A percentile compares a stretch with the other conserved stretches of the same genome.
Conservation (phyloP, 176 grass and related monocot genomes). For the Rhynchospora tenuis region DNA sequence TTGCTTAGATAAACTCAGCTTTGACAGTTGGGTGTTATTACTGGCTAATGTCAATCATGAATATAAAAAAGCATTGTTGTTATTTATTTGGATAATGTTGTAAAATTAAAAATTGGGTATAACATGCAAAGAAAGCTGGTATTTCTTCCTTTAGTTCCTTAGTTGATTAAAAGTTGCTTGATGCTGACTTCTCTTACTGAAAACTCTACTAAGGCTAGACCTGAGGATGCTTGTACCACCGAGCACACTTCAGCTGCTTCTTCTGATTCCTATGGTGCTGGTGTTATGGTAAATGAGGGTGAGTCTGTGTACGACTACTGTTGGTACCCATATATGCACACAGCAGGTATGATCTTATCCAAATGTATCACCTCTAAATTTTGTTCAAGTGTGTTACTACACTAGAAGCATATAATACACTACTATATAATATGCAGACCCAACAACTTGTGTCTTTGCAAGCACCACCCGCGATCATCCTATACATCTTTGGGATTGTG, state of each 20-base stretch:
- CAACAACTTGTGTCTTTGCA: constrained; percentile 75
- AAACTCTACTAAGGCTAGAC: constrained; percentile 30
- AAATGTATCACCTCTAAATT: background rate
- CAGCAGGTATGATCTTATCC: constrained; percentile 46
- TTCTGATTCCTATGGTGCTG: constrained; percentile 73
- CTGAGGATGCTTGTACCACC: constrained; percentile 43
- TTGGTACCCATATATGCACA: constrained; percentile 90
- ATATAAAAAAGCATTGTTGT: background rate
- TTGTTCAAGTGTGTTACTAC: background rate
- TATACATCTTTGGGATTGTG: constrained; percentile 90
- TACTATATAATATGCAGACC: constrained; percentile 37
- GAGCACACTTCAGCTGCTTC: constrained; percentile 27
- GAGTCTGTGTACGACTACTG: constrained; percentile 87
- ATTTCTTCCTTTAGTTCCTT: background rate
- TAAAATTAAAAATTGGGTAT: background rate
- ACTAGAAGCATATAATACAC: background rate
- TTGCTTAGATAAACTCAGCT: background rate
- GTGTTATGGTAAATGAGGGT: constrained; percentile 63
- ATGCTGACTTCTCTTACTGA: background rate
- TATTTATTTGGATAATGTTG: background rate
- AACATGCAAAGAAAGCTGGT: background rate
- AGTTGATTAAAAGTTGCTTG: background rate
- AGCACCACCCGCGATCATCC: constrained; percentile 80
- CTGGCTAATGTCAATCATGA: background rate
- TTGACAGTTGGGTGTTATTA: background rate